phyloP scores from a whole-genome alignment of 805 yeast genomes.

The Lachancea meyersii region DNA sequence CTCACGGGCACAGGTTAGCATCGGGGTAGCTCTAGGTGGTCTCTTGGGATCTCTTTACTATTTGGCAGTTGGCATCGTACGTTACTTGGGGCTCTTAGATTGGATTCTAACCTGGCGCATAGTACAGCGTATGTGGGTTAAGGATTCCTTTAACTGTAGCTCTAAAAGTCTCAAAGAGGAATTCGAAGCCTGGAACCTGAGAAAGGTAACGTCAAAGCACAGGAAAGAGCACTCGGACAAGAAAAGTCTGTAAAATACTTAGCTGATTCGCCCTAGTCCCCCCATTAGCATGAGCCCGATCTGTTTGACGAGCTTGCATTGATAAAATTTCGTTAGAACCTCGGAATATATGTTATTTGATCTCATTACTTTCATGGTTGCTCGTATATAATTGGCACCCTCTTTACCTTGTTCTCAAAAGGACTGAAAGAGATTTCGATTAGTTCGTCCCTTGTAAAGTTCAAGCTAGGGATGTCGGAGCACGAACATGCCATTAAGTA shows the following conservation, averaged over 20 bases:
- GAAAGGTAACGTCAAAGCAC: constrained; percentile 11
- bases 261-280: no score
- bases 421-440: constrained; percentile 86
- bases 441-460: constrained; percentile 75
- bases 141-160: constrained; percentile 52
- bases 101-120: constrained; percentile 59
- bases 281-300: neutral
- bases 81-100: constrained; percentile 64
- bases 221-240: constrained; percentile 1
- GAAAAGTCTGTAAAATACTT: constrained; percentile 1
- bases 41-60: constrained; percentile 55
- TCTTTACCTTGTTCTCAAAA: constrained; percentile 62
- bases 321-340: neutral
- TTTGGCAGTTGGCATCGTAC: constrained; percentile 42
- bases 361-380: constrained; percentile 10
- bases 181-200: constrained; percentile 31
- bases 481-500: constrained; percentile 90
- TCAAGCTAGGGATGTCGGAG: constrained; percentile 72
- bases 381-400: constrained; percentile 35
- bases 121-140: constrained; percentile 44
- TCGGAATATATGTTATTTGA: neutral
- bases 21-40: constrained; percentile 63
- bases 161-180: constrained; percentile 46
- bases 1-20: constrained; percentile 60
- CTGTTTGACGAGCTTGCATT: neutral